Conservation (phyloP, 1,284 basidiomycete genomes). For the Cryptococcus sp. region DNA sequence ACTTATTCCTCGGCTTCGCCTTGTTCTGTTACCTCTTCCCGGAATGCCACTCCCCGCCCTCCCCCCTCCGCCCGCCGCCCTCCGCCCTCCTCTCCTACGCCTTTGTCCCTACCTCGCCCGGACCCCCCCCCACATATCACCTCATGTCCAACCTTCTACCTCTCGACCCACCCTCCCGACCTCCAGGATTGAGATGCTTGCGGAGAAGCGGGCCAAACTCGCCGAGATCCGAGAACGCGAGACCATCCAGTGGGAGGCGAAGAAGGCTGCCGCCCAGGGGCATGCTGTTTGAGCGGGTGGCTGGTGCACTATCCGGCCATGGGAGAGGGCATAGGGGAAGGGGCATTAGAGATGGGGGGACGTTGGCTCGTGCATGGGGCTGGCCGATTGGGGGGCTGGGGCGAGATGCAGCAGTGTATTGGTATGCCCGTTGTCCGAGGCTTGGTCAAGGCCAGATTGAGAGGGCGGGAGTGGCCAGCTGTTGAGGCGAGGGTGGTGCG, state of each 20-base stretch:
- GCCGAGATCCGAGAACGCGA: conserved; percentile 29
- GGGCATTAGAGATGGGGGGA: too few relatives aligned
- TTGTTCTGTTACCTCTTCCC: background rate
- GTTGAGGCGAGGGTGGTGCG: too few relatives aligned
- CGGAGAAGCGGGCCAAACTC: conserved; percentile 31
- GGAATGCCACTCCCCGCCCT: too few relatives aligned
- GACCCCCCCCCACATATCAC: too few relatives aligned
- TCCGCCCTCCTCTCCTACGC: background rate
- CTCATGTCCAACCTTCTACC: background rate
- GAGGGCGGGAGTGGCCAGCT: too few relatives aligned
- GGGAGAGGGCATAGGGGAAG: too few relatives aligned
- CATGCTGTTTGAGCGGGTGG: conserved; percentile 14
- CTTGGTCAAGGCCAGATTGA: too few relatives aligned
- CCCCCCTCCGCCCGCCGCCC: background rate
- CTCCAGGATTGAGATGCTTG: conserved; percentile 28
- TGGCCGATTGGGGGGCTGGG: too few relatives aligned
- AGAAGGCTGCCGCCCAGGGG: conserved; percentile 6
- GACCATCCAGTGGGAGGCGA: conserved; percentile 21
- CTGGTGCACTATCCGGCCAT: too few relatives aligned
- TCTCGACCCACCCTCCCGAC: background rate
- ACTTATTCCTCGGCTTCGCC: background rate
- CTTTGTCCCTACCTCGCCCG: background rate
- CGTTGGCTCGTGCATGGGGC: too few relatives aligned
- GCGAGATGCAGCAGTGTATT: too few relatives aligned
- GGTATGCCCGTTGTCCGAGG: too few relatives aligned